Percentiles rank a stretch among this genome's conserved stretches.
These are phyloP conservation scores for Trichoderma koningii DNA, from an alignment of 2,329 filamentous ascomycete genomes.

Conservation along the genomic window DNA sequence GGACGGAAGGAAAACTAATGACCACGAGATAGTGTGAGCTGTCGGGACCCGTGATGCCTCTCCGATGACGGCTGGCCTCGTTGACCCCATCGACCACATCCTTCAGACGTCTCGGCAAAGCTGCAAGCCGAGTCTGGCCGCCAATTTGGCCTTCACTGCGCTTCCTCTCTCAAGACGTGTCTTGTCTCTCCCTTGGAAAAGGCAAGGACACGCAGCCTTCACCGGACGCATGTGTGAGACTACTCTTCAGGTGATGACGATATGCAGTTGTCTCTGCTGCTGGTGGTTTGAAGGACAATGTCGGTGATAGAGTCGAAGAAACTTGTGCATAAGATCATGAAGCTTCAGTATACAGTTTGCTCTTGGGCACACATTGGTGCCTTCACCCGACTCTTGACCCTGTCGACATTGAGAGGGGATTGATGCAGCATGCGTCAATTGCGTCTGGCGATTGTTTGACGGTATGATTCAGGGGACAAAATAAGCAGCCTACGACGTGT, in stretches of 20 bases:
- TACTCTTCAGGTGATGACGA: neutral
- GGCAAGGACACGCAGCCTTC: conserved; percentile 6
- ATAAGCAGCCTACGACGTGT: no score
- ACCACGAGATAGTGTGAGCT: no score
- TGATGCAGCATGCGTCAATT: neutral
- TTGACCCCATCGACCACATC: neutral
- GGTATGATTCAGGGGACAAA: no score
- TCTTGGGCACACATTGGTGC: no score
- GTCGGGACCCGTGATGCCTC: neutral
- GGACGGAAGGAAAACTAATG: neutral
- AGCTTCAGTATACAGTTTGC: neutral
- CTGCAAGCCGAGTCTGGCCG: neutral
- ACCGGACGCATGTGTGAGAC: conserved; percentile 17
- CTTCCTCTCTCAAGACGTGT: neutral
- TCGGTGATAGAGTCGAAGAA: neutral
- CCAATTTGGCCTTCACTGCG: neutral
- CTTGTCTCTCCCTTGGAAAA: neutral
- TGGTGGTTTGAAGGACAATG: neutral
- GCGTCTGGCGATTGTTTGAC: neutral
- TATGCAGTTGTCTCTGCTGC: neutral
- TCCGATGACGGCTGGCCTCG: neutral
- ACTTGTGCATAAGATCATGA: neutral
- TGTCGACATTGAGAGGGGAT: neutral
- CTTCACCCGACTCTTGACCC: neutral
- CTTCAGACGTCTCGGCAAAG: neutral